These are phyloP conservation scores for Pyrus betulifolia DNA, from an alignment of 306 rosid species.

Conservation along the genomic window DNA sequence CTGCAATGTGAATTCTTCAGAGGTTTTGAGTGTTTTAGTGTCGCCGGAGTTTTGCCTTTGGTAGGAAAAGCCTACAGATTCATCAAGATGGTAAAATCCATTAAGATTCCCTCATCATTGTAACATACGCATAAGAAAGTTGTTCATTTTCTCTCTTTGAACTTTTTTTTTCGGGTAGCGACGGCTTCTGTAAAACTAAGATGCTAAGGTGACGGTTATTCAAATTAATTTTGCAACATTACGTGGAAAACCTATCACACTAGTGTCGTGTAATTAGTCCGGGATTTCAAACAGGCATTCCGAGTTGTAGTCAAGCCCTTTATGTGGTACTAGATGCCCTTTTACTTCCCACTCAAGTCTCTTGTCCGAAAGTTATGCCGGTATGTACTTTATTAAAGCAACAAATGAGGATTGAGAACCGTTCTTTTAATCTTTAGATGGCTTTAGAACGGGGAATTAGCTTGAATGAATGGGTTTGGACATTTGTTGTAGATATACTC, in stretches of 20 bases:
- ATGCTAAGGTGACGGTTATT: not conserved
- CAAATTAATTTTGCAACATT: not conserved
- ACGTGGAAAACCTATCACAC: not conserved
- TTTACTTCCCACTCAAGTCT: not conserved
- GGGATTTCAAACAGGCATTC: not conserved
- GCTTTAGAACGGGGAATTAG: no score
- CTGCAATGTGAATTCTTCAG: constrained; percentile 39
- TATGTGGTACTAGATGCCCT: not conserved
- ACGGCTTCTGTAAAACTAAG: not conserved
- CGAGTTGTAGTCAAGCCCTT: not conserved
- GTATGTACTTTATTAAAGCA: not conserved
- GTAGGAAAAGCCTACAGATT: constrained; percentile 44
- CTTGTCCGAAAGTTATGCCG: not conserved
- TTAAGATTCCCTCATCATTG: constrained; percentile 33
- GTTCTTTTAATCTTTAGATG: not conserved
- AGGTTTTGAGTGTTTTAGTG: constrained; percentile 20
- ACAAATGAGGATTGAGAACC: not conserved
- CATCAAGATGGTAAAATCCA: constrained; percentile 37
- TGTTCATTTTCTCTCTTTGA: not conserved
- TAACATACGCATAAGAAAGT: not conserved
- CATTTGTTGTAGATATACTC: no score
- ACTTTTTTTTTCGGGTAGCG: not conserved
- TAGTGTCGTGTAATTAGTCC: not conserved
- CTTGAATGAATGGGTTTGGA: no score
- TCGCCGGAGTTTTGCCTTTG: constrained; percentile 35